Evolutionary conservation across 371 early-diverging fungal species (phyloP), one percentile per base, ranked within the genome.

Genomic region (Syncephalis fuscata): DNA sequence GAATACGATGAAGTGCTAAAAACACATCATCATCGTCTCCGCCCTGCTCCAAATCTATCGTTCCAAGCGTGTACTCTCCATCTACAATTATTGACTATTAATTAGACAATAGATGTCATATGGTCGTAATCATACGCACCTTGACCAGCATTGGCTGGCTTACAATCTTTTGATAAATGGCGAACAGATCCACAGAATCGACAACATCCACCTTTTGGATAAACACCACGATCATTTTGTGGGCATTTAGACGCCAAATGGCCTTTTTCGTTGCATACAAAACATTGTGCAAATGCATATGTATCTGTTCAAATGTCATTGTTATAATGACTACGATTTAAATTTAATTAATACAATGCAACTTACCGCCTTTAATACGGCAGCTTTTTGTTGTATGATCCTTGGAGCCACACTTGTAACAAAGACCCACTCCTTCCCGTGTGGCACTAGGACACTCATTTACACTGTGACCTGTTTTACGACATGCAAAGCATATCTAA

Each of bases 181-280:
- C 80, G 73, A 1, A 82, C 78, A 46, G 80, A 74, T 19, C 82
- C 81, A 54, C 94, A 93, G 62, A 75, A 85, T 43, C 74, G 71
- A 66, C 94, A 94, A 26, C 77, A 61, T 8, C 95, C 95, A 36
- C 94, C 94, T 49, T 91, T 82, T 1, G 88, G 88, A 58, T 92
- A 92, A 52, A 93, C 48, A 1, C 93, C 94, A 50, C 73, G 70
- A 23, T 81, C 82, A 64, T 93, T 93, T 60, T 85, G 65, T 9
- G 81, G 78, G 49, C 93, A 93, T 49, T 75, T 63, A 22, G 76
- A 63, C 20, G 91, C 69, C 46, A 93, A 61, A 56, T 93, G 95
- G 1, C 95, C 95, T 23, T 67, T 65, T 44, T 64, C 68, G 40
- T 80, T 77, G 65, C 95, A 94, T 36, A 90, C 69, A 65, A 82